These are phyloP conservation scores for Sordariomycetes sp. DNA, from an alignment of 2,329 filamentous ascomycete species.

Conservation along the genomic window DNA sequence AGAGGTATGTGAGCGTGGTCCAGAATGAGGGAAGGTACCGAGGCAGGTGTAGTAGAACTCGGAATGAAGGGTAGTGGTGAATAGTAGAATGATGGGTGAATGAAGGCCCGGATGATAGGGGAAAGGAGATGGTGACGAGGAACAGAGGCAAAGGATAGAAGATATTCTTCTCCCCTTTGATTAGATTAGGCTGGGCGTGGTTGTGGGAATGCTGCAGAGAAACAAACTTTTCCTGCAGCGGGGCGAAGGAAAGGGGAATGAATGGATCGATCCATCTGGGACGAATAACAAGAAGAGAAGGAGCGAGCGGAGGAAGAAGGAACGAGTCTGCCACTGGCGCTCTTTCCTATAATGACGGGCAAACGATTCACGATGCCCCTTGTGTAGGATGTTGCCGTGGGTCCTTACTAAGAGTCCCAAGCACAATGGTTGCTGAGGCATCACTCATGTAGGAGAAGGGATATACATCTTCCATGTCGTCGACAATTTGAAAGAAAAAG, in stretches of 20 bases:
- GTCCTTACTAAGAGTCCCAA: background rate
- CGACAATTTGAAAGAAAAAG: background rate
- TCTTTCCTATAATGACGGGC: background rate
- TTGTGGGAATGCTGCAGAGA: background rate
- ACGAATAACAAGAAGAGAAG: constrained; percentile 2
- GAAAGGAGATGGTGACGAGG: constrained; percentile 6
- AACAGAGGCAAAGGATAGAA: constrained; percentile 5
- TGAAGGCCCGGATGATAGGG: constrained; percentile 3
- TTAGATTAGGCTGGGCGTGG: background rate
- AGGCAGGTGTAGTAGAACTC: background rate
- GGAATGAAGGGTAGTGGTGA: background rate
- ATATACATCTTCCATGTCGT: background rate
- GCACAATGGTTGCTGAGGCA: background rate
- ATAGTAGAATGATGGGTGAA: background rate
- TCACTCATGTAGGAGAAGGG: background rate
- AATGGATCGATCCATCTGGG: background rate
- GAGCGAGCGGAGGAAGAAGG: background rate
- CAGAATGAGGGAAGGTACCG: background rate
- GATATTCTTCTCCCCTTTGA: constrained; percentile 1
- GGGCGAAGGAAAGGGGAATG: background rate
- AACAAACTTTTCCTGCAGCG: background rate
- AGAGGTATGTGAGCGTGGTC: background rate
- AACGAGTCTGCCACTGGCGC: background rate
- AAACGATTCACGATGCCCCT: background rate
- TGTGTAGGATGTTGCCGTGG: background rate